phyloP scores from a whole-genome alignment of 768 basidiomycete species.

The Tulasnella sp. region DNA sequence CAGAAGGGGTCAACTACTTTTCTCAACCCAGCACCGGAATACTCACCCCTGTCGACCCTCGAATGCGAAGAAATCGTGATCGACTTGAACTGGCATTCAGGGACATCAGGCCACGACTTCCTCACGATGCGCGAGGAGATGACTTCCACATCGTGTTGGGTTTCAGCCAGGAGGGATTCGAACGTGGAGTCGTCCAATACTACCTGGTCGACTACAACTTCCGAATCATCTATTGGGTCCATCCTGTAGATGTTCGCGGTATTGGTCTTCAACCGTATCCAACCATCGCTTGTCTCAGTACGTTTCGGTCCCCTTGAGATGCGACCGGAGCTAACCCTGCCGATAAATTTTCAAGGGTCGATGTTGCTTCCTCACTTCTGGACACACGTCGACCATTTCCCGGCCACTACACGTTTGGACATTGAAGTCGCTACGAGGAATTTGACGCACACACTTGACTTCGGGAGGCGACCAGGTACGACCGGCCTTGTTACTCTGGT shows the following conservation, averaged over 20 bases:
- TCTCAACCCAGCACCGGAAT: neutral
- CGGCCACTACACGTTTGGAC: neutral
- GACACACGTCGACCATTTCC: neutral
- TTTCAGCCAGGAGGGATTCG: neutral
- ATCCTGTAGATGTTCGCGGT: neutral
- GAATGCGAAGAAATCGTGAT: neutral
- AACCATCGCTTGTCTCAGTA: neutral
- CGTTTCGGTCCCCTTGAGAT: neutral
- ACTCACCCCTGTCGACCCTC: neutral
- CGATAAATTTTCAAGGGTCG: neutral
- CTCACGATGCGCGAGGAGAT: neutral
- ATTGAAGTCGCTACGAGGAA: neutral
- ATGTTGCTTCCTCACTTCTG: neutral
- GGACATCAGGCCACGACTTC: neutral
- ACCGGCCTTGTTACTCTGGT: neutral
- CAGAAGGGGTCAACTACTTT: neutral
- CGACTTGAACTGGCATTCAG: neutral
- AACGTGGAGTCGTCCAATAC: neutral
- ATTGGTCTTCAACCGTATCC: neutral
- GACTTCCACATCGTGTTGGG: neutral
- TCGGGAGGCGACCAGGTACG: neutral
- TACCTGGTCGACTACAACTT: neutral
- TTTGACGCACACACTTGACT: neutral
- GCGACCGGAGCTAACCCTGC: neutral
- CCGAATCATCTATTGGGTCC: neutral